Conservation (phyloP, 2,329 filamentous ascomycete species). For the Penicillium sp. region DNA sequence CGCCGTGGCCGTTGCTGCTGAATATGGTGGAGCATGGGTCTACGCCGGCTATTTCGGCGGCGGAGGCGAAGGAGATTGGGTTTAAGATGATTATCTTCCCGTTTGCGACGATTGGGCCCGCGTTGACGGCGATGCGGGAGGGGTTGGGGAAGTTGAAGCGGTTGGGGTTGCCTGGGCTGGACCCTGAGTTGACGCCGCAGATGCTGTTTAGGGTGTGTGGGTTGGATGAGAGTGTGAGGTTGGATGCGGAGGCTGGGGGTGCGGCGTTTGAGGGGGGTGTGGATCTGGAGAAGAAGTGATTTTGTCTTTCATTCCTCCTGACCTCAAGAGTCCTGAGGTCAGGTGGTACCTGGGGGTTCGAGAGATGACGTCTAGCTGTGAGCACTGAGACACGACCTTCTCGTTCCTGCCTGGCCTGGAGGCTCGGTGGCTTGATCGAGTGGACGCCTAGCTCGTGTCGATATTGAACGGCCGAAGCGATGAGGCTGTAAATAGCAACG, state of each 20-base stretch:
- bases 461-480: background rate
- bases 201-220: slow-evolving; percentile 48
- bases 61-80: slow-evolving; percentile 43
- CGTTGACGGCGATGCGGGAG: slow-evolving; percentile 38
- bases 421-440: background rate
- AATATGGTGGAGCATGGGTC: slow-evolving; percentile 50
- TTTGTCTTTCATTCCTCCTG: background rate
- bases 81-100: slow-evolving; percentile 49
- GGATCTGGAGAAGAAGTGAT: slow-evolving; percentile 27
- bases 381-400: background rate
- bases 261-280: slow-evolving; percentile 35
- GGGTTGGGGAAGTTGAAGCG: slow-evolving; percentile 41
- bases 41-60: slow-evolving; percentile 41
- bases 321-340: background rate
- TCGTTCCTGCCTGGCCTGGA: background rate
- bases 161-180: slow-evolving; percentile 36
- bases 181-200: slow-evolving; percentile 37
- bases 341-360: background rate
- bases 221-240: slow-evolving; percentile 42
- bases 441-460: background rate
- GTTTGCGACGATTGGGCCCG: slow-evolving; percentile 42
- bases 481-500: slow-evolving; percentile 17
- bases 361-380: background rate
- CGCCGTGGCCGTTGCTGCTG: slow-evolving; percentile 42
- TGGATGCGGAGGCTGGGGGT: slow-evolving; percentile 45